These are phyloP conservation scores for Colletotrichum sidae DNA, from an alignment of 2,329 filamentous ascomycete genomes.

Conservation along the genomic window DNA sequence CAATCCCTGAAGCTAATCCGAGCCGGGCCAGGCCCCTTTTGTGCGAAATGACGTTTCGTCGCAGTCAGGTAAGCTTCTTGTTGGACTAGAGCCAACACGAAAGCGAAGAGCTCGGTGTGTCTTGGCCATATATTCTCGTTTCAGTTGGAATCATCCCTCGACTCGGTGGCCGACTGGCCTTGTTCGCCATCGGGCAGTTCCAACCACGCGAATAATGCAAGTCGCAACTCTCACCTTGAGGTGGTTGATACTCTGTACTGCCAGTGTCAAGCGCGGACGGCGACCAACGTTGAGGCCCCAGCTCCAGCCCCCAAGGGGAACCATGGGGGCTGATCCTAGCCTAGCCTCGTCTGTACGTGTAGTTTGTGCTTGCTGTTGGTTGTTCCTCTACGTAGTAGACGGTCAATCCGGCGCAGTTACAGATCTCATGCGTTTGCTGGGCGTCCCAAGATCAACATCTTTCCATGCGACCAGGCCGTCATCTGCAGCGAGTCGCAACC, in stretches of 20 bases:
- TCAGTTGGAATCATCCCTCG: too few relatives aligned
- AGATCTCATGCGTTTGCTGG: conserved; percentile 17
- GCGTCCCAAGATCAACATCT: too few relatives aligned
- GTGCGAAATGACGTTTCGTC: too few relatives aligned
- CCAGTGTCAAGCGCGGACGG: conserved; percentile 6
- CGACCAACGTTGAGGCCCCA: conserved; percentile 14
- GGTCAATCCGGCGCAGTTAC: background rate
- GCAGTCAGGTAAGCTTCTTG: too few relatives aligned
- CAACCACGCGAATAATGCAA: background rate
- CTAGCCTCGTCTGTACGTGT: background rate
- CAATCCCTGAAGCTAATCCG: conserved; percentile 2
- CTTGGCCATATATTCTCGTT: too few relatives aligned
- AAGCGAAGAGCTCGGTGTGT: background rate
- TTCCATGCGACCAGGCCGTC: background rate
- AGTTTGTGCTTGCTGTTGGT: too few relatives aligned
- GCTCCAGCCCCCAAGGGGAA: conserved; percentile 10
- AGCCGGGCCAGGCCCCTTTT: background rate
- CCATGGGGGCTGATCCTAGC: conserved; percentile 19
- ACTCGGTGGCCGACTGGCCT: too few relatives aligned
- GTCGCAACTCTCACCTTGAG: conserved; percentile 11
- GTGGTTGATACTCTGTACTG: background rate
- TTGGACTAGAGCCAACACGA: background rate
- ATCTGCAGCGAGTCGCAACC: conserved; percentile 26
- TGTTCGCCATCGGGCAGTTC: too few relatives aligned
- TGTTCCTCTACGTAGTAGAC: background rate